Evolutionary conservation across 2,329 filamentous ascomycete genomes (phyloP), one percentile per base, ranked within the genome.

Genomic region (Amauroascus niger): DNA sequence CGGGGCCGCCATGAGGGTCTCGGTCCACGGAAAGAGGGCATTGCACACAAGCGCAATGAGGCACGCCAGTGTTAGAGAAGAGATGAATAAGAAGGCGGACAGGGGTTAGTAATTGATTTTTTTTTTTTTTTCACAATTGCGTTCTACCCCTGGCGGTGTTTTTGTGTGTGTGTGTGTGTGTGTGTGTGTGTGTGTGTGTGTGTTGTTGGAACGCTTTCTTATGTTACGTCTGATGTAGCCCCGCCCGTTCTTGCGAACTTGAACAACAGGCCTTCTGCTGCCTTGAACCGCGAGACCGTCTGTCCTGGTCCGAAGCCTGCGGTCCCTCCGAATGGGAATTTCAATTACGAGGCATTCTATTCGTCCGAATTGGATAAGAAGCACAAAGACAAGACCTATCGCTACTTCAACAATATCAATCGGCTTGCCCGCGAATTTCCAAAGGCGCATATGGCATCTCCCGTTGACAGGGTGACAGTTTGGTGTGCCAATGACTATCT

Each of bases 331-430:
- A 64, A 71, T 22, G 66, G 70, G 55, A 87, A 83, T 65, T 98
- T 96, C 71, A 80, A 97, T 71, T 98, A 98, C 66, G 83, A 95
- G 64, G 80, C 71, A 45, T 98, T 96, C 72, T 98, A 97, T 74
- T 75, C 84, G 60, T 76, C 76, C 57, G 91, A 98, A 71, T 74
- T 98, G 62, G 88, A 96, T 64, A 97, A 96, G 81, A 98, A 98
- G 77, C 93, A 95, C 79, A 90, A 95, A 79, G 93, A 98, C 79
- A 97, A 96, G 76, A 96, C 90, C 50, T 98, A 98, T 76, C 88
- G 93, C 67, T 97, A 97, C 77, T 98, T 98, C 78, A 98, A 98
- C 79, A 98, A 98, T 77, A 98, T 98, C 82, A 98, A 98, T 68
- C 89, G 93, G 33, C 79, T 98, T 57, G 93, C 93, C 61, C 88